Percentiles rank a stretch among this genome's conserved stretches.
phyloP scores from a whole-genome alignment of 139 green algal species.

The Chara braunii region DNA sequence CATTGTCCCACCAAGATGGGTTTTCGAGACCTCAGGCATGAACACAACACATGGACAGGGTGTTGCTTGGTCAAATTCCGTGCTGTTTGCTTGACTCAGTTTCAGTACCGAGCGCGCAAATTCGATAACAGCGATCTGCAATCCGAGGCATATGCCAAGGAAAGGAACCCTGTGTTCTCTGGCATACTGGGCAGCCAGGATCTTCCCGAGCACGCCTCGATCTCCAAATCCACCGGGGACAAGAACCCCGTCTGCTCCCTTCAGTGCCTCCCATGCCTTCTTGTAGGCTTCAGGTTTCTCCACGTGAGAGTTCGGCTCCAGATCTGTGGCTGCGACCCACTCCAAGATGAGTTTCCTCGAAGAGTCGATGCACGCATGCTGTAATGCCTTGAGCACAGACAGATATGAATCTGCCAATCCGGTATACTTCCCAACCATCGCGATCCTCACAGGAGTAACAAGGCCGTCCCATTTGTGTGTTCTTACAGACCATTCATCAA shows the following conservation, averaged over 20 bases:
- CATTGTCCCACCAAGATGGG: conserved; percentile 96
- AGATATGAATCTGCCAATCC: conserved; percentile 88
- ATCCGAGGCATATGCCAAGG: conserved; percentile 97
- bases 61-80: conserved; percentile 78
- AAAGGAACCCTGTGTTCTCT: conserved; percentile 72
- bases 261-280: conserved; percentile 29
- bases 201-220: conserved; percentile 88
- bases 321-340: conserved; percentile 83
- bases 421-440: conserved; percentile 96
- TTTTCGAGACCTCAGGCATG: conserved; percentile 90
- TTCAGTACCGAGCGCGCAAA: conserved; percentile 81
- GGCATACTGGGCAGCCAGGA: conserved; percentile 81
- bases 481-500: conserved; percentile 21
- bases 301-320: conserved; percentile 57
- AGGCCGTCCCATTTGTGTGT: conserved; percentile 20
- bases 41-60: conserved; percentile 84
- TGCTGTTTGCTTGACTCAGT: conserved; percentile 70
- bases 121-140: conserved; percentile 91
- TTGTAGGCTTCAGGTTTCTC: conserved; percentile 29
- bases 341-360: conserved; percentile 73
- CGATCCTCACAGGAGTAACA: conserved; percentile 51
- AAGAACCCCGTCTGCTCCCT: conserved; percentile 76
- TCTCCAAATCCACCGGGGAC: conserved; percentile 92
- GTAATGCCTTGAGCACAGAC: conserved; percentile 87
- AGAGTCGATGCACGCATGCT: conserved; percentile 88